phyloP scores from a whole-genome alignment of 108 stramenopile species.

The Schizochytrium sp. region DNA sequence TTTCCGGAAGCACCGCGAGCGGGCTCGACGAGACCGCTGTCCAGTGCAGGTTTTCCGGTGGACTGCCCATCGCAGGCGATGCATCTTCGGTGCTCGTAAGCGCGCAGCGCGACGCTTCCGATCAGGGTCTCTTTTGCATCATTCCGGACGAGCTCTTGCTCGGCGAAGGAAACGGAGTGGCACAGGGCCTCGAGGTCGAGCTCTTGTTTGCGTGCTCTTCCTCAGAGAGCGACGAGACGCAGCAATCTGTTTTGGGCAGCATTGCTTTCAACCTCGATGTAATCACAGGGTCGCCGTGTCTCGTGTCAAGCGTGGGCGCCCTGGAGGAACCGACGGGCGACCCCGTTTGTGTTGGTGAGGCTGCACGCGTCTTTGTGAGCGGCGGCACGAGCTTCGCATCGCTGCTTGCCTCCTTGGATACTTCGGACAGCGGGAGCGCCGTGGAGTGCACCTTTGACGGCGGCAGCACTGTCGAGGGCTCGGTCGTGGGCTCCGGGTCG shows the following conservation, averaged over 20 bases:
- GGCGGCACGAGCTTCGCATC: background rate
- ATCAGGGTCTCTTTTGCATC: background rate
- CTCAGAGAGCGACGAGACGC: background rate
- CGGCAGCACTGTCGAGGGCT: background rate
- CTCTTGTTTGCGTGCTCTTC: background rate
- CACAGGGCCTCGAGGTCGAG: background rate
- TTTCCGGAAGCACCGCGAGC: background rate
- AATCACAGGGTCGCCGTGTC: background rate
- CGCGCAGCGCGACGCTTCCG: background rate
- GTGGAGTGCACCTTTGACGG: background rate
- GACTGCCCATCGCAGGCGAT: background rate
- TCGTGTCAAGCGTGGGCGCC: background rate
- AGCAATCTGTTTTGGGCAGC: background rate
- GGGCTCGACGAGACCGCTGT: background rate
- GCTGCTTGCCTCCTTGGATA: background rate
- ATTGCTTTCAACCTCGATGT: background rate
- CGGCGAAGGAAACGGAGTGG: background rate
- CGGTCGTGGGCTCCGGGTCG: background rate
- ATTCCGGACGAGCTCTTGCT: background rate
- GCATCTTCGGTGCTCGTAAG: background rate
- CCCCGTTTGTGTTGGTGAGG: background rate
- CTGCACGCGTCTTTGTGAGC: background rate
- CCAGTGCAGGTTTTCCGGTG: background rate
- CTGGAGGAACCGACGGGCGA: background rate
- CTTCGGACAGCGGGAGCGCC: background rate